Base-by-base conservation (phyloP, 108 stramenopile species). In the Pseudonitzschia multiseries region DNA sequence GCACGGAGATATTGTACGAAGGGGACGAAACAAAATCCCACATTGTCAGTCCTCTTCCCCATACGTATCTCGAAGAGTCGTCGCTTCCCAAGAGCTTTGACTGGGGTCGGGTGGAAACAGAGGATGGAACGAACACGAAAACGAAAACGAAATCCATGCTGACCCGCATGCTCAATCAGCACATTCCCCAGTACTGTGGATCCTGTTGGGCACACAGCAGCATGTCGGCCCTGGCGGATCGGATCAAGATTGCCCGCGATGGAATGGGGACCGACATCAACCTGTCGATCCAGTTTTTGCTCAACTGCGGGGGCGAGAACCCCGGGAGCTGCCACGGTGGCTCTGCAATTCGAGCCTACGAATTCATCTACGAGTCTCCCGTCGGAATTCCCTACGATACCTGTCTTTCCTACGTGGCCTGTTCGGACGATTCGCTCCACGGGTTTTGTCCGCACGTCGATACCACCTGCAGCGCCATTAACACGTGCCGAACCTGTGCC, bases 141-240 rank as follows among this genome's bases (percentile, higher is more conserved):
- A n/a, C n/a, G n/a, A n/a, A n/a, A n/a, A 48, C 46, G 28, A 83
- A 65, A 57, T 86, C 84, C 60, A 94, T 90, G 79, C 72, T 93
- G 52, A 96, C 95, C 53, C 83, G 81, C 28, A 59, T 65, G 43
- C 83, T 96, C 68, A 98, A 97, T 73, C 98, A 98, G 65, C 96
- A 97, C 81, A 92, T 98, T 69, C 97, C 96, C 28, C 81, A 84
- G 36, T 44, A 84, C 52, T 86, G 87, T 64, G 87, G 87, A 2
- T 81, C 81, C 0, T 96, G 95, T 79, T 96, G 95, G 95, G 92
- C 92, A 0, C 85, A 98, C 70, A 93, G 92, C 8, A 87, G 94
- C 69, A 79, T 96, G 40, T 85, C 83, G 24, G 67, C 89, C 20
- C 81, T 97, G 24, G 77, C 88, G 10, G 97, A 97, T 81, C 94